A percentile compares a stretch with the other conserved stretches of the same genome.
Evolutionary conservation across 371 early-diverging fungal genomes (phyloP).

Genomic region (Mucor circinelloides): DNA sequence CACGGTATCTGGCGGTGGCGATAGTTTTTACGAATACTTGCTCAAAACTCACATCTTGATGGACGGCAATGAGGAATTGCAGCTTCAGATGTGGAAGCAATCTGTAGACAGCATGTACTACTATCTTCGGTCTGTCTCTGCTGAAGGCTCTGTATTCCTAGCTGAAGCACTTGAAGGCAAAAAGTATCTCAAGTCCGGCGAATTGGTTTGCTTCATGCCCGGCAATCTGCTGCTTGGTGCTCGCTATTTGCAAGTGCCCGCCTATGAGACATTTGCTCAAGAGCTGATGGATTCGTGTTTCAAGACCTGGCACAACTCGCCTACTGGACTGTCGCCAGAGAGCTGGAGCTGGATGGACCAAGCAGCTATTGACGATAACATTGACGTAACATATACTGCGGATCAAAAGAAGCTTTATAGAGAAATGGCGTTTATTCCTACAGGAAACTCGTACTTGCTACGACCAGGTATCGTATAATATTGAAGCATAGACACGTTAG

Average conservation of each 20-base stretch:
- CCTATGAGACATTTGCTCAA: constrained; percentile 25
- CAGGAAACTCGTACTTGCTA: constrained; percentile 5
- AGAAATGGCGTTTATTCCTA: constrained; percentile 23
- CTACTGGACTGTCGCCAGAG: constrained; percentile 45
- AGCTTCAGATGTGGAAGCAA: constrained; percentile 40
- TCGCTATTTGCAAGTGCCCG: constrained; percentile 26
- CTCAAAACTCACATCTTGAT: constrained; percentile 69
- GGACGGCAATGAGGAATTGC: constrained; percentile 49
- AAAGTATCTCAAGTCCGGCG: constrained; percentile 40
- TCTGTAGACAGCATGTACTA: constrained; percentile 45
- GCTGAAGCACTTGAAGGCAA: constrained; percentile 20
- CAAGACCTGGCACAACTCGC: constrained; percentile 35
- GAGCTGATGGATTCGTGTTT: constrained; percentile 45
- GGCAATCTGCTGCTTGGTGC: constrained; percentile 45
- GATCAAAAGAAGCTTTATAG: not conserved
- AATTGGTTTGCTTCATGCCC: constrained; percentile 53
- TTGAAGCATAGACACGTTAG: not conserved
- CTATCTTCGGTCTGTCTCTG: constrained; percentile 34
- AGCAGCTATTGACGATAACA: not conserved
- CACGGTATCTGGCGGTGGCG: constrained; percentile 68
- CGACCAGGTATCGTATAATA: not conserved
- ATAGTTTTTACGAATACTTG: constrained; percentile 89
- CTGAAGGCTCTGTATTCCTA: not conserved
- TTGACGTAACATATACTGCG: not conserved
- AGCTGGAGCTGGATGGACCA: constrained; percentile 48